phyloP scores from a whole-genome alignment of 139 green algal genomes.

The Choricystis sp. region DNA sequence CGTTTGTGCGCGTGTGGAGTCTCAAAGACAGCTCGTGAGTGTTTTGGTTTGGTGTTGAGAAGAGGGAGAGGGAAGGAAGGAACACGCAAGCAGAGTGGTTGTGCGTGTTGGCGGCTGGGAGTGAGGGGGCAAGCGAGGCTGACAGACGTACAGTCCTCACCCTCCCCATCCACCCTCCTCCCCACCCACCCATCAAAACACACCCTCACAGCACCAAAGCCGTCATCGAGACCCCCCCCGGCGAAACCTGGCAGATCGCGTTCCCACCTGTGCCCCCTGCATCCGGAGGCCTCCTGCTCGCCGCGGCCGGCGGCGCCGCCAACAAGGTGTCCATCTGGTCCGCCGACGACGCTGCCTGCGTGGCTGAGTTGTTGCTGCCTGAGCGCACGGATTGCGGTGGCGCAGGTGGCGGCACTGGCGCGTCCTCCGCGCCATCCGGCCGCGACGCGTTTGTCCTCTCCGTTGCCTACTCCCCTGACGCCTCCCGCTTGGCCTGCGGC shows the following conservation, averaged over 20 bases:
- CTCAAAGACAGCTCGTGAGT: conserved; percentile 19
- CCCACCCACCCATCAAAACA: neutral
- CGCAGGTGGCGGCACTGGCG: too few relatives aligned
- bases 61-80: neutral
- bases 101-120: too few relatives aligned
- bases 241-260: conserved; percentile 64
- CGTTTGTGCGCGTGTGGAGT: conserved; percentile 57
- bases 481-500: conserved; percentile 42
- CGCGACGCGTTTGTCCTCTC: conserved; percentile 52
- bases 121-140: too few relatives aligned
- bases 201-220: conserved; percentile 16
- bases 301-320: conserved; percentile 47
- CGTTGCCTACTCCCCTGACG: conserved; percentile 53
- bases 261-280: conserved; percentile 33
- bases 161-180: neutral
- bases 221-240: conserved; percentile 55
- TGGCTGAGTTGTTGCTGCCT: conserved; percentile 9
- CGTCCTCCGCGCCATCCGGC: conserved; percentile 5
- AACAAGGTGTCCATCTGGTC: conserved; percentile 27
- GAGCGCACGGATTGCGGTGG: neutral
- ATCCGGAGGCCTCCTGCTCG: conserved; percentile 22
- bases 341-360: conserved; percentile 11
- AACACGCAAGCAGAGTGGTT: too few relatives aligned
- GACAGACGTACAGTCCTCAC: too few relatives aligned
- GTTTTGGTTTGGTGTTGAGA: neutral